Conservation (phyloP, 2,329 filamentous ascomycete species). For the Colletotrichum sp. region DNA sequence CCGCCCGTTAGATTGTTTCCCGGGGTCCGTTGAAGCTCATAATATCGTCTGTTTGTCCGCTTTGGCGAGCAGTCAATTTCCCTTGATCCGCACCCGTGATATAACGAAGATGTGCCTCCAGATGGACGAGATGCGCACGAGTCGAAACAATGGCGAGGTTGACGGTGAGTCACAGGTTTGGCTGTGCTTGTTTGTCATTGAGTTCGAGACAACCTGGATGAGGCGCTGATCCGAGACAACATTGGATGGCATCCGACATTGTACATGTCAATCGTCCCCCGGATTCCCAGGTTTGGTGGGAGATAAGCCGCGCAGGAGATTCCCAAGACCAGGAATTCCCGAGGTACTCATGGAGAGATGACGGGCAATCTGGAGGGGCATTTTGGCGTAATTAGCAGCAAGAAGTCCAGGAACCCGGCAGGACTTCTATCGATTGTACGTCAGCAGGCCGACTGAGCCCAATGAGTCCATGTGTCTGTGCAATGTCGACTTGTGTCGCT, state of each 20-base stretch:
- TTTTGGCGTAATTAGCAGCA: background rate
- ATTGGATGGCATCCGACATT: conserved; percentile 1
- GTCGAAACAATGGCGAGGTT: background rate
- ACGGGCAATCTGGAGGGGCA: background rate
- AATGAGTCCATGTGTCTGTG: background rate
- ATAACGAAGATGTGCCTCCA: background rate
- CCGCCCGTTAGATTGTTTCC: background rate
- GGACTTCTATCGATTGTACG: background rate
- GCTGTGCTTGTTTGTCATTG: background rate
- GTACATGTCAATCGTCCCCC: background rate
- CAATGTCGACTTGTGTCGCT: background rate
- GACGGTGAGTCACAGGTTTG: background rate
- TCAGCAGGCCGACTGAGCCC: background rate
- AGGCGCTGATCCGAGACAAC: background rate
- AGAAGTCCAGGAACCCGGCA: background rate
- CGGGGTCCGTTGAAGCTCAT: background rate
- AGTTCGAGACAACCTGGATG: background rate
- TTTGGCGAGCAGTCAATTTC: background rate
- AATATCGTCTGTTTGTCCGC: background rate
- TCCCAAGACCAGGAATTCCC: background rate
- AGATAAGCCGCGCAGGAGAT: conserved; percentile 1
- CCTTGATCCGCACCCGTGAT: background rate
- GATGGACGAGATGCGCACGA: background rate
- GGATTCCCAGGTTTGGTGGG: background rate
- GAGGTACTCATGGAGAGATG: background rate